Base-by-base conservation (phyloP, 768 basidiomycete species). In the Mycena olivaceomarginata region DNA sequence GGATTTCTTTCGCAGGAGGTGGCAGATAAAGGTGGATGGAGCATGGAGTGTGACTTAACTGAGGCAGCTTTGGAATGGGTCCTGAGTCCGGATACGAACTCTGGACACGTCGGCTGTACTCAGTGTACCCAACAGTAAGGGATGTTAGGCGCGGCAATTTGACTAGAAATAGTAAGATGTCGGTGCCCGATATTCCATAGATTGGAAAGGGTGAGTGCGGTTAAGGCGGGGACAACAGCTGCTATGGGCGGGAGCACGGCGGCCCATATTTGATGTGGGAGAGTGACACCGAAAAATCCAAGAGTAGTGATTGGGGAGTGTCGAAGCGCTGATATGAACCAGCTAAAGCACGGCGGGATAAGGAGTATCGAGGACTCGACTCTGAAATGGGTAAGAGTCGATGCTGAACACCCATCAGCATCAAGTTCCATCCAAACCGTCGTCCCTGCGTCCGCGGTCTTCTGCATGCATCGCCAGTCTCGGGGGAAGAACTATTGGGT, bases 121-220 rank as follows among this genome's bases (percentile, higher is more conserved):
- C 78, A 20, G 78, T 79, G 51, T 79, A 77, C 1, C 78, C 75
- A 46, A 79, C 68, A 65, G 67, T 71, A 20, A 51, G 72, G n/a
- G 16, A 43, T 37, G 63, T 70, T 2, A 79, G 75, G 18, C 62
- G 72, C 9, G 68, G 57, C 20, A 79, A 67, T 68, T 72, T 79
- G 69, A 65, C 59, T 40, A 79, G 48, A 64, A 77, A 76, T 4
- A 71, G 67, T 64, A 79, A 53, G 59, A 77, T 74, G 51, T 79
- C 75, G 40, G 69, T 43, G n/a, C 78, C 78, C 0, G 75, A 70
- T 15, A 79, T 63, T 13, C 78, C 72, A 45, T 74, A 71, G 72
- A 43, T 77, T 67, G 15, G 72, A 65, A 41, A 77, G 67, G 10
- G 39, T 71, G 20, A 79, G 72, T 12, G 66, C 25, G n/a, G 78